Evolutionary conservation across 768 basidiomycete species (phyloP), one percentile per base, ranked within the genome.

Genomic region (Amanita jacksonii): DNA sequence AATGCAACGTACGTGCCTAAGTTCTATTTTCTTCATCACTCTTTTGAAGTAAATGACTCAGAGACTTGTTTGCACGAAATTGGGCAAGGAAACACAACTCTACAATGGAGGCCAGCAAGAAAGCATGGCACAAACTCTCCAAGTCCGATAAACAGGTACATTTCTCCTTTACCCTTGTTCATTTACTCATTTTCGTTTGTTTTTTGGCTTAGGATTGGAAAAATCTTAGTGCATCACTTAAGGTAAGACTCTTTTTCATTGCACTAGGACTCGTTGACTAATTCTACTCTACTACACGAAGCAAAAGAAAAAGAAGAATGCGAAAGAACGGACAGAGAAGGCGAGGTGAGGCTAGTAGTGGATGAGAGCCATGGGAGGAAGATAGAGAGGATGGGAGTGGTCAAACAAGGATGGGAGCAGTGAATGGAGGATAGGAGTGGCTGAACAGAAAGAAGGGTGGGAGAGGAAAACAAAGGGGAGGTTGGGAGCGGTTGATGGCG

Each of bases 361-460:
- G 38, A 38, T 37, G 18, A 16, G 33, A 34, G n/a, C 33, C n/a
- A 16, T 34, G 33, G 33, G 33, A n/a, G n/a, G 33, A 34, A 16
- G 36, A 37, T 37, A 20, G 36, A 37, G 36, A 37, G 36, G 36
- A 37, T 37, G 36, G 36, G 36, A 37, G 36, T 20, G 36, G 36
- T 37, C 18, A 15, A 19, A 37, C 36, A 15, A 37, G 36, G 36
- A 37, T 18, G 13, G 36, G 33, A 34, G 33, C 33, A 34, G 33
- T 16, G 13, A 16, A 34, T n/a, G 36, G 18, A n/a, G n/a, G n/a
- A n/a, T n/a, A n/a, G n/a, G n/a, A n/a, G n/a, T n/a, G n/a, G n/a
- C n/a, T n/a, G n/a, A n/a, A n/a, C n/a, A n/a, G n/a, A n/a, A n/a
- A n/a, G n/a, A n/a, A n/a, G n/a, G n/a, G n/a, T n/a, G n/a, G 18